Percentiles rank a stretch among this genome's conserved stretches.
These are phyloP conservation scores for Exsudoporus floridanus DNA, from an alignment of 1,284 basidiomycete genomes.

Conservation along the genomic window DNA sequence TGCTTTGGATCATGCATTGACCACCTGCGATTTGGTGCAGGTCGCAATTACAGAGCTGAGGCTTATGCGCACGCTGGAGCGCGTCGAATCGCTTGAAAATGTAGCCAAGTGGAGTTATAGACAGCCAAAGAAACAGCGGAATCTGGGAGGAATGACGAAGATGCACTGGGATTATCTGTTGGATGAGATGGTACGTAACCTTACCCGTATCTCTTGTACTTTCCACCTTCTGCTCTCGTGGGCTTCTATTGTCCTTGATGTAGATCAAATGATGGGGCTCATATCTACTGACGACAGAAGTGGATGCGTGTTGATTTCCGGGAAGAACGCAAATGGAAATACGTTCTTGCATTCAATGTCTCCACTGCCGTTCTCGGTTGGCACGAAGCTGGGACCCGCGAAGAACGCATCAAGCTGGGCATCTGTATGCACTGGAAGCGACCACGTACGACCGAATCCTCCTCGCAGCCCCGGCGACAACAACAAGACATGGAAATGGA, in stretches of 20 bases:
- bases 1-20: background rate
- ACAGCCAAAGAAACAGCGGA: slow-evolving; percentile 93
- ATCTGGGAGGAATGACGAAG: slow-evolving; percentile 76
- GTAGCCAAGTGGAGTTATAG: slow-evolving; percentile 88
- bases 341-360: slow-evolving; percentile 82
- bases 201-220: background rate
- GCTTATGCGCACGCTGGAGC: slow-evolving; percentile 78
- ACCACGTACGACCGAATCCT: slow-evolving; percentile 34
- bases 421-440: slow-evolving; percentile 69
- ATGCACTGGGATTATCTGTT: slow-evolving; percentile 95
- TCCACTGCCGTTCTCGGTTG: slow-evolving; percentile 84
- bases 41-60: slow-evolving; percentile 76
- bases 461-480: slow-evolving; percentile 29
- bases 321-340: slow-evolving; percentile 94
- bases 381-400: slow-evolving; percentile 70
- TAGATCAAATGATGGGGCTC: background rate
- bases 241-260: background rate
- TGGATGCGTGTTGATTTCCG: slow-evolving; percentile 97
- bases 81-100: slow-evolving; percentile 83
- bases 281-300: slow-evolving; percentile 53
- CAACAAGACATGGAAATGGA: slow-evolving; percentile 35
- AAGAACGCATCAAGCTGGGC: slow-evolving; percentile 67
- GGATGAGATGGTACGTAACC: slow-evolving; percentile 85
- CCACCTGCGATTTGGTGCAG: slow-evolving; percentile 38
- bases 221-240: background rate